Evolutionary conservation across 2,329 filamentous ascomycete species (phyloP).

Genomic region (Ilyonectria mors-panacis): DNA sequence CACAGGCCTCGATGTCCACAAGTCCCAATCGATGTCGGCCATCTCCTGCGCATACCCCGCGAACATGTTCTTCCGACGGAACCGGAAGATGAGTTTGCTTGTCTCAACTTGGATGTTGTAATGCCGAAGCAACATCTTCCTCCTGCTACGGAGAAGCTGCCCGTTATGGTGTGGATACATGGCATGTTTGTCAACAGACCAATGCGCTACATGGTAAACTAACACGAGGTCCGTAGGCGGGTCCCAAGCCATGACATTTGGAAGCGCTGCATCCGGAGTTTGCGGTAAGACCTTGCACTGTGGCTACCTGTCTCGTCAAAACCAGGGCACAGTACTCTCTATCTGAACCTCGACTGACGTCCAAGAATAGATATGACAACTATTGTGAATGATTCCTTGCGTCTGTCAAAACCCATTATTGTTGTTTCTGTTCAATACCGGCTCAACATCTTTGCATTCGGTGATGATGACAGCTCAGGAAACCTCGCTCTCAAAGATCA

Average conservation of each 20-base stretch:
- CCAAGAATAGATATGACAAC: constrained; percentile 49
- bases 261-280: constrained; percentile 58
- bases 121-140: constrained; percentile 45
- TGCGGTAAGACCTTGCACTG: constrained; percentile 51
- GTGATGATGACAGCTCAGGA: constrained; percentile 54
- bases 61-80: constrained; percentile 47
- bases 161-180: constrained; percentile 62
- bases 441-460: constrained; percentile 57
- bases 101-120: constrained; percentile 60
- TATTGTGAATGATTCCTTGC: constrained; percentile 54
- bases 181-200: constrained; percentile 42
- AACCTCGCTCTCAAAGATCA: constrained; percentile 57
- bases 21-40: constrained; percentile 56
- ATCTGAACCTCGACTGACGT: not conserved
- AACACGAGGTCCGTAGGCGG: constrained; percentile 47
- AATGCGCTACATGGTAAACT: not conserved
- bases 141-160: constrained; percentile 41
- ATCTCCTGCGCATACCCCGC: constrained; percentile 59
- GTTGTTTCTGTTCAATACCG: constrained; percentile 43
- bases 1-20: constrained; percentile 61
- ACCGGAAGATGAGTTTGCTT: constrained; percentile 59
- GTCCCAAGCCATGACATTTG: constrained; percentile 61
- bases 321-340: too few relatives aligned
- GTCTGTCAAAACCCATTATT: constrained; percentile 38
- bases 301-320: not conserved